Percentiles rank a stretch among this genome's conserved stretches.
These are phyloP conservation scores for Rehmannia glutinosa DNA, from an alignment of 257 asterid species.

Conservation along the genomic window DNA sequence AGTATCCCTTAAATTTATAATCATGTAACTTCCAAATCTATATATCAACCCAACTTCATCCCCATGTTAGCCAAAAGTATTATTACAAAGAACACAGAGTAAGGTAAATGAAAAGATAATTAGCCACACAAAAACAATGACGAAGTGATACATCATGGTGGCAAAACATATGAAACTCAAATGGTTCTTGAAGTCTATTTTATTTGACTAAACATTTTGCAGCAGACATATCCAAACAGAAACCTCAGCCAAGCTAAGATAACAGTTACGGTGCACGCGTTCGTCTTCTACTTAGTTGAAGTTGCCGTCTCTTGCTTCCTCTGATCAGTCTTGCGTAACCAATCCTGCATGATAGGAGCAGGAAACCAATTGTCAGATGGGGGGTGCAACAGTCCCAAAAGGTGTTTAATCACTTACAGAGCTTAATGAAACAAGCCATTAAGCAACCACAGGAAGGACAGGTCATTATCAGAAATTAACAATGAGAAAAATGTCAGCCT, in stretches of 20 bases:
- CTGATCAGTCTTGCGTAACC: constrained; percentile 39
- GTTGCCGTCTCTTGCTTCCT: constrained; percentile 39
- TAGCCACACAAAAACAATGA: not conserved
- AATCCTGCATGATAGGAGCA: constrained; percentile 31
- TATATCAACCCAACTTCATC: not conserved
- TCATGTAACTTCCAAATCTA: not conserved
- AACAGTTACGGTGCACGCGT: not conserved
- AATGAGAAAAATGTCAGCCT: no score
- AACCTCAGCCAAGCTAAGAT: constrained; percentile 5
- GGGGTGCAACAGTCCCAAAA: no score
- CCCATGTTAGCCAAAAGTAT: not conserved
- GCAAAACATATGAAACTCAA: not conserved
- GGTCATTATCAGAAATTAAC: no score
- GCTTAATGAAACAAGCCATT: no score
- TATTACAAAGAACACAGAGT: not conserved
- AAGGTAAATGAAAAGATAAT: not conserved
- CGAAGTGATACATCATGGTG: not conserved
- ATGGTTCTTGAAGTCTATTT: not conserved
- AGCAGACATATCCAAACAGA: constrained; percentile 1
- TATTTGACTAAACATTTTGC: constrained; percentile 25
- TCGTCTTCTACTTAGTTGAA: constrained; percentile 34
- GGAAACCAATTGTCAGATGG: not conserved
- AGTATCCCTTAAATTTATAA: no score
- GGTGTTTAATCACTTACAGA: no score
- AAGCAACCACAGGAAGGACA: no score